Base-by-base conservation (phyloP, 148 eudicot species). In the Hydrangea macrophylla region DNA sequence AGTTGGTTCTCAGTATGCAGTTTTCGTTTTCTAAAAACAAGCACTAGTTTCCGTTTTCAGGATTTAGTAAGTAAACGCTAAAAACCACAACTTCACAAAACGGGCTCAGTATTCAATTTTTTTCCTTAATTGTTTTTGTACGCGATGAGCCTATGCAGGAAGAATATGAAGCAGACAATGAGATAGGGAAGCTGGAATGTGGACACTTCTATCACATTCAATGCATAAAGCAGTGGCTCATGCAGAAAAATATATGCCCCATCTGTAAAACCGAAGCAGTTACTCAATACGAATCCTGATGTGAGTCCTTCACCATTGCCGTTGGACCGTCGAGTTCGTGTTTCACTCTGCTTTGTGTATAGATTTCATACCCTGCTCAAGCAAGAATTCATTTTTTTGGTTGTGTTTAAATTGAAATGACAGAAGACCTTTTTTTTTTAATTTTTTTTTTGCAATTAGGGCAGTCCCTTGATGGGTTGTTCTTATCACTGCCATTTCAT, bases 211-310 rank as follows among this genome's bases (percentile, higher is more conserved):
- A 85, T 70, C 93, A 88, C 78, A 75, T 78, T 23, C 54, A 74
- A 26, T 88, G 93, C 82, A 84, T 88, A 75, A 82, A 88, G 69
- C 88, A 83, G 68, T 88, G 93, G 93, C 90, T 88, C 31, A 62
- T 50, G 25, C 76, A 70, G 75, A 88, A 77, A 75, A 88, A 85
- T 69, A 76, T 73, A 20, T 88, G 93, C 70, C 93, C 93, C 45
- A 74, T 88, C 58, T 88, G 93, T 80, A 88, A 88, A 81, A 74
- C 82, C 1, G 82, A 73, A 23, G 88, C 84, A 37, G 78, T 81
- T 2, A 55, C 85, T 58, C 72, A 80, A 44, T 55, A 73, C 50
- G 7, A 55, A 39, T 24, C 13, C 28, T 20, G 9, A 22, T 31
- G 9, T n/a, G 36, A 36, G 17, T 20, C 13, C 3, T 23, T 25